Base-by-base conservation (phyloP, 768 basidiomycete species). In the Lanmaoa pseudosensibilis region DNA sequence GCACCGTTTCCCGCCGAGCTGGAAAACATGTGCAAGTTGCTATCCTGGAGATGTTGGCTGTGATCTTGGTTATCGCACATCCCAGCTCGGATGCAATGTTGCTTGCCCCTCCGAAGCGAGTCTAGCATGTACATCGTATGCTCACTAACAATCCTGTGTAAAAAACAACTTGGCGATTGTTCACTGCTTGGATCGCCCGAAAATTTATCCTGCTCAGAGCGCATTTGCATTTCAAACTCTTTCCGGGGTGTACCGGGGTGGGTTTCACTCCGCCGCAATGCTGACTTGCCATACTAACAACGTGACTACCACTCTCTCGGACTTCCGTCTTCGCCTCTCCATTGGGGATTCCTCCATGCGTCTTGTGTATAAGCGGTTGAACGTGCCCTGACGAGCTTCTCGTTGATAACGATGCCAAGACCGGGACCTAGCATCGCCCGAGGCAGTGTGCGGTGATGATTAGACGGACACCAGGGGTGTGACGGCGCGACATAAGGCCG, bases 361-460 rank as follows among this genome's bases (percentile, higher is more conserved):
- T 63, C 67, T 44, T 15, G 50, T 30, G 51, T 46, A 15, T 63
- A 53, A 55, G 27, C 55, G 18, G 34, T 54, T 49, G 66, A 57
- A 10, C 60, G 56, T 18, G 72, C 66, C 37, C 75, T 58, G 12
- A 89, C 83, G 13, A 85, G 65, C 11, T 65, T 66, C 67, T 88
- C 87, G 60, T 89, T 80, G 55, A 88, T 77, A 46, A 79, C 71
- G 33, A 87, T 80, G 7, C 86, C 87, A 8, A 88, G 73, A 8
- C 86, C 86, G 12, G 82, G 78, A 0, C 77, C 84, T 80, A 19
- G 9, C 5, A 11, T 13, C 13, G 8, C 10, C 52, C 61, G 39
- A 51, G n/a, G 59, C 60, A 7, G 59, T 30, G 50, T 33, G 51
- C 36, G 12, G 39, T 47, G 19, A 13, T 27, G 37, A 53, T 33